phyloP scores from a whole-genome alignment of 2,329 filamentous ascomycete species.

The Hypoxylon sp. region DNA sequence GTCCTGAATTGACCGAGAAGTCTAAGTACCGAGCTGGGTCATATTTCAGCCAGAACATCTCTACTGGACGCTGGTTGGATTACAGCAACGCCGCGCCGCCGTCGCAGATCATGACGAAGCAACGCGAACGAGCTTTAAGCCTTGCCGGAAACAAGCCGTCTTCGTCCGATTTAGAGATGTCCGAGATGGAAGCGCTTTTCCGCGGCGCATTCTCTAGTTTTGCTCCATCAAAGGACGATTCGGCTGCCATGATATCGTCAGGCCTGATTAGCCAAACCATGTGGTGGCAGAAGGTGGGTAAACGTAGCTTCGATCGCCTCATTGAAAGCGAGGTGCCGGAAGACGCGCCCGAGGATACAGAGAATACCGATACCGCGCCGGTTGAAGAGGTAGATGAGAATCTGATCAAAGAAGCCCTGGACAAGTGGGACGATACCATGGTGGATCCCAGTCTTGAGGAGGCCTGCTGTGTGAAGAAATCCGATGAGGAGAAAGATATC shows the following conservation, averaged over 20 bases:
- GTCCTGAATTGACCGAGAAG: slow-evolving; percentile 69
- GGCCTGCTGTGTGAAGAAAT: slow-evolving; percentile 65
- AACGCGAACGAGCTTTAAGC: slow-evolving; percentile 80
- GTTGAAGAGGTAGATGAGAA: slow-evolving; percentile 65
- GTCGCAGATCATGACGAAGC: slow-evolving; percentile 71
- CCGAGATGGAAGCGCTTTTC: slow-evolving; percentile 81
- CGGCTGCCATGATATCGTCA: slow-evolving; percentile 77
- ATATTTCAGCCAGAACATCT: slow-evolving; percentile 77
- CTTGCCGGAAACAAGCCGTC: slow-evolving; percentile 72
- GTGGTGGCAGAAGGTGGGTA: slow-evolving; percentile 83
- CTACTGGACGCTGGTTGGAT: slow-evolving; percentile 79
- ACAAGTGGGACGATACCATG: slow-evolving; percentile 70
- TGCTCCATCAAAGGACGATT: slow-evolving; percentile 81
- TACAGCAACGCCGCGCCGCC: slow-evolving; percentile 74
- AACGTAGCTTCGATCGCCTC: slow-evolving; percentile 74
- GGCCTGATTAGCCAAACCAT: slow-evolving; percentile 74
- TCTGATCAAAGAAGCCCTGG: slow-evolving; percentile 67
- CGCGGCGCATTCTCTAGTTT: slow-evolving; percentile 85
- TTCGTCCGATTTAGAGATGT: slow-evolving; percentile 69
- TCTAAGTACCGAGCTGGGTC: slow-evolving; percentile 68
- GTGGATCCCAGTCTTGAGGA: slow-evolving; percentile 72
- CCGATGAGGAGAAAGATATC: slow-evolving; percentile 70
- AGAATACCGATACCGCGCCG: slow-evolving; percentile 50
- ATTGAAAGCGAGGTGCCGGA: slow-evolving; percentile 66
- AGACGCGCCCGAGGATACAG: slow-evolving; percentile 55